Evolutionary conservation across 2,329 filamentous ascomycete genomes (phyloP), one percentile per base, ranked within the genome.

Genomic region (Talaromyces atroroseus): DNA sequence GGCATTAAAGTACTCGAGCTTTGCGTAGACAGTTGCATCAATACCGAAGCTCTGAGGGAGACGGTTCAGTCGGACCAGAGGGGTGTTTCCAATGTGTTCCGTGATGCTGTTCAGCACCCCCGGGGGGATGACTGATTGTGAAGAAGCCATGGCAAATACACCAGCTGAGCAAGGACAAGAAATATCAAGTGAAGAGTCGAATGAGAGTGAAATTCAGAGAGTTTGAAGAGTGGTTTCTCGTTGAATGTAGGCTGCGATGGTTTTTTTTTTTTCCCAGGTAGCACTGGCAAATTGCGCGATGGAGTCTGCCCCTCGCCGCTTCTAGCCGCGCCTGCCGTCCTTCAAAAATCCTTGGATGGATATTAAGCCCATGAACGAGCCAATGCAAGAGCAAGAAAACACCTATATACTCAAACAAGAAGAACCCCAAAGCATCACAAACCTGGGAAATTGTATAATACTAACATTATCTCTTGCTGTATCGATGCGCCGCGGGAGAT

Each of bases 81-180:
- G 94, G 42, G 92, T 96, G 74, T 95, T 92, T 68, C 92, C 92
- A 66, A 99, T 96, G 63, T 96, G 85, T 74, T 96, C 86, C 47
- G 86, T 88, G 62, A 92, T 88, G 56, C 84, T 86, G 66, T 84
- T 74, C 73, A 85, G 80, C 57, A 80, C 78, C 60, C 78, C 75
- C 2, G 82, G 81, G 46, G 81, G 80, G 59, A 79, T 71, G 59
- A 76, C 75, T 61, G 80, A 50, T 36, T 53, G 48, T 20, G 56
- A 49, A 24, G 48, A 40, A 29, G 52, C 23, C 52, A 54, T 54
- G n/a, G 21, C 14, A 38, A 7, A 10, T 20, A 20, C 14, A 23
- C n/a, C 21, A 7, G 21, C 4, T 14, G 18, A 45, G n/a, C n/a
- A 20, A 16, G 14, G 34, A 20, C 16, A 7, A 26, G 3, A 24